Percentiles rank a stretch among this genome's conserved stretches.
phyloP scores from a whole-genome alignment of 2,329 filamentous ascomycete genomes.

The Cercospora berteroae region DNA sequence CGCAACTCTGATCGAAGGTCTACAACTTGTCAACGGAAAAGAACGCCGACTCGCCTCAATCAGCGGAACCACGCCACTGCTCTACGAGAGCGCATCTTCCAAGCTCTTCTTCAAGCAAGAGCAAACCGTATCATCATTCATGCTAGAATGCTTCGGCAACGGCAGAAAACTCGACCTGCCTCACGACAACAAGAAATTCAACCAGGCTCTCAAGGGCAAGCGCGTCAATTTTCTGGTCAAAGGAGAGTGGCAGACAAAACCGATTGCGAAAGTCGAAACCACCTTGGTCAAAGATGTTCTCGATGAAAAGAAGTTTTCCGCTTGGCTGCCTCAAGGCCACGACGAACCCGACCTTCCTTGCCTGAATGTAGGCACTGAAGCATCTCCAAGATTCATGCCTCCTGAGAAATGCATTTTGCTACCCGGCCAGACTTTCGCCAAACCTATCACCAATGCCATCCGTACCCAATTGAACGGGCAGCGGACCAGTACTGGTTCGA shows the following conservation, averaged over 20 bases:
- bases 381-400: constrained; percentile 1
- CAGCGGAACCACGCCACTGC: not conserved
- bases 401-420: constrained; percentile 5
- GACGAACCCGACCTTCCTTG: constrained; percentile 2
- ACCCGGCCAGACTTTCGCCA: constrained; percentile 1
- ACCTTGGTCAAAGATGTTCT: not conserved
- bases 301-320: not conserved
- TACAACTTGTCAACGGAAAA: constrained; percentile 6
- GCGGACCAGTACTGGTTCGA: not conserved
- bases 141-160: not conserved
- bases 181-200: not conserved
- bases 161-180: not conserved
- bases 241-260: not conserved
- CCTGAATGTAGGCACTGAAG: constrained; percentile 10
- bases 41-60: not conserved
- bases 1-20: not conserved
- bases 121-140: constrained; percentile 15
- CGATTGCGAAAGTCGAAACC: not conserved
- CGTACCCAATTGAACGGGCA: not conserved
- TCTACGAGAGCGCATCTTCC: constrained; percentile 2
- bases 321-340: not conserved
- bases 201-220: constrained; percentile 5
- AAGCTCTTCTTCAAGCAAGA: constrained; percentile 10
- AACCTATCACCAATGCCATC: not conserved
- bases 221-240: constrained; percentile 2